Percentiles rank a stretch among this genome's conserved stretches.
Evolutionary conservation across 2,329 filamentous ascomycete species (phyloP).

Genomic region (Botrytis galanthina): DNA sequence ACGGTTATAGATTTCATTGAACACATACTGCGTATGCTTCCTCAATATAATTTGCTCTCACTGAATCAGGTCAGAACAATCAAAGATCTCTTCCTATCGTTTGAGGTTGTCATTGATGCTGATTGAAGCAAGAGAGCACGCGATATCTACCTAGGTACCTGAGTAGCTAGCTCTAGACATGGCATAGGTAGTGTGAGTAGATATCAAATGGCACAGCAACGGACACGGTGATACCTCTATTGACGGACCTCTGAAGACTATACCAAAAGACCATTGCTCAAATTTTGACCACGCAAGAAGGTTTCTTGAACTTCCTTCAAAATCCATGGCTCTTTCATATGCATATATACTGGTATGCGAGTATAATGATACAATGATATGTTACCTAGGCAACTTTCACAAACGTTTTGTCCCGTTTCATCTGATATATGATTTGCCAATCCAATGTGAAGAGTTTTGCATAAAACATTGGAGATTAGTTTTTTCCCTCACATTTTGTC

Average conservation of each 20-base stretch:
- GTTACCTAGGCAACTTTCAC: neutral
- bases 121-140: neutral
- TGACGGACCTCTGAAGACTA: neutral
- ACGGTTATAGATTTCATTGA: neutral
- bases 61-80: neutral
- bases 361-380: neutral
- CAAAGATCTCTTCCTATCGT: neutral
- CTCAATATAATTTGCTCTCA: neutral
- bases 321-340: neutral
- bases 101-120: neutral
- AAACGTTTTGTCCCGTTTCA: neutral
- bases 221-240: neutral
- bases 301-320: neutral
- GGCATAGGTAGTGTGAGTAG: neutral
- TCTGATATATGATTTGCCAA: neutral
- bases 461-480: conserved; percentile 8
- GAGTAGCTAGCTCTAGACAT: neutral
- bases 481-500: neutral
- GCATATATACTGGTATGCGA: too few relatives aligned
- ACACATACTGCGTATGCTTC: neutral
- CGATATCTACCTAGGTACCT: neutral
- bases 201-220: neutral
- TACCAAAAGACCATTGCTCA: neutral
- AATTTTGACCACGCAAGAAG: neutral
- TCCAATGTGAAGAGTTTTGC: neutral